Conservation (phyloP, 1,284 basidiomycete species). For the Mycosarcoma mackinlayi region DNA sequence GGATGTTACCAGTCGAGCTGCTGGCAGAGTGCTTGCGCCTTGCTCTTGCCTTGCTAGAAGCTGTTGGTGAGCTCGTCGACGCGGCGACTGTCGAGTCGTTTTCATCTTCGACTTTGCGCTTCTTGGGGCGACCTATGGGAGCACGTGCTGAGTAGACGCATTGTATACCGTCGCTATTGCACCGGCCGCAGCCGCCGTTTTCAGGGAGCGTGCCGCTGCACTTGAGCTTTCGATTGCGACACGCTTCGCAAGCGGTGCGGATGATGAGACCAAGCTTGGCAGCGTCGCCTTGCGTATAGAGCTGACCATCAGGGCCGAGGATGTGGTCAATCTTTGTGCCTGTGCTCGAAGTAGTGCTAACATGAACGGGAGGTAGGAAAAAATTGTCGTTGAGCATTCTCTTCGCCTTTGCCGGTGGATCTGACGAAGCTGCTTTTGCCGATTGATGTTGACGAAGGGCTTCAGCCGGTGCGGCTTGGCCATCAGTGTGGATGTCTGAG, state of each 20-base stretch:
- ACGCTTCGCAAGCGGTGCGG: conserved; percentile 58
- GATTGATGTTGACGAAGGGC: conserved; percentile 4
- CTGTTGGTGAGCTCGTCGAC: not conserved
- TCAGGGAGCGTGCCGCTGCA: conserved; percentile 50
- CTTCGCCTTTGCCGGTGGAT: conserved; percentile 3
- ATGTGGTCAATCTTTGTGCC: conserved; percentile 29
- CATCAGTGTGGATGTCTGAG: conserved; percentile 5
- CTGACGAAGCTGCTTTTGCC: not conserved
- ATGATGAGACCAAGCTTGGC: conserved; percentile 48
- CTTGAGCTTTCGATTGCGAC: conserved; percentile 59
- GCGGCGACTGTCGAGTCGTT: conserved; percentile 1
- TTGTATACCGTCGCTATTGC: conserved; percentile 40
- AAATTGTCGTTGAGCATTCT: conserved; percentile 19
- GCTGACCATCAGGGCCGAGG: conserved; percentile 44
- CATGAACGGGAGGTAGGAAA: conserved; percentile 1
- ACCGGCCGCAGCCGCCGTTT: conserved; percentile 47
- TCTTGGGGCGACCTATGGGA: conserved; percentile 58
- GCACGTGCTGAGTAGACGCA: conserved; percentile 54
- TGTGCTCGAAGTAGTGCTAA: not conserved
- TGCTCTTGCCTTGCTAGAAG: not conserved
- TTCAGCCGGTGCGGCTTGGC: not conserved
- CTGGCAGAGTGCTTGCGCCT: conserved; percentile 6
- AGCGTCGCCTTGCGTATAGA: conserved; percentile 49
- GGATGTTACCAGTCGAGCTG: not conserved
- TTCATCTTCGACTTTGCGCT: conserved; percentile 42